Base-by-base conservation (phyloP, 2,329 filamentous ascomycete species). In the Aspergillus clavatus region DNA sequence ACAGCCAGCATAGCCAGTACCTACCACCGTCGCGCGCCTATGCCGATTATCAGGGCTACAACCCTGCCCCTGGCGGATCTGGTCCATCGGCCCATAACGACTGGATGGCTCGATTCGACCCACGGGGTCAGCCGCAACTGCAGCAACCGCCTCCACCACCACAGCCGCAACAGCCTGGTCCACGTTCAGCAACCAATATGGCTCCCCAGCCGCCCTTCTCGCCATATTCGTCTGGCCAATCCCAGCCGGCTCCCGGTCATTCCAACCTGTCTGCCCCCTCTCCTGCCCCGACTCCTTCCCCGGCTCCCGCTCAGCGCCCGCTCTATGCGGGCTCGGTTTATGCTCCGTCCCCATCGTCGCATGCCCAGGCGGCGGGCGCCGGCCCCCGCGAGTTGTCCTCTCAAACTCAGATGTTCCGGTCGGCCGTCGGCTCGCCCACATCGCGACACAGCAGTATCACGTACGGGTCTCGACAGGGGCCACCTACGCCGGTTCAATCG, bases 61-160 rank as follows among this genome's bases (percentile, higher is more conserved):
- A 55, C 5, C 48, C 61, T 14, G 45, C 59, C 11, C 43, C 60
- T 14, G 59, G 54, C 12, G 42, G 54, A 28, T 53, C 64, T 7
- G 56, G 54, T 23, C 41, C 59, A 11, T 54, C 64, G 5, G 54
- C 60, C 7, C 66, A 56, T 42, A 65, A 64, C 43, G 68, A 71
- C 45, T 71, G 68, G 68, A 67, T 70, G 59, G 65, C 67, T 36
- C 61, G 67, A 31, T 70, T 71, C 45, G 68, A 71, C 46, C 68
- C 68, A 19, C 53, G 68, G 41, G 62, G 60, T 19, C 67, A 68
- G 40, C 62, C 63, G 14, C 57, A 56, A 29, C 43, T 55, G 3
- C 62, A 56, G 43, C 47, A 52, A 3, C 55, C 54, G 18, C 55
- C 54, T 21, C 51, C 42, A 21, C 49, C 48, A 36, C 55, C 55